Base-by-base conservation (phyloP, 352 stramenopile genomes). In the Stephanocyclus meneghinianus region DNA sequence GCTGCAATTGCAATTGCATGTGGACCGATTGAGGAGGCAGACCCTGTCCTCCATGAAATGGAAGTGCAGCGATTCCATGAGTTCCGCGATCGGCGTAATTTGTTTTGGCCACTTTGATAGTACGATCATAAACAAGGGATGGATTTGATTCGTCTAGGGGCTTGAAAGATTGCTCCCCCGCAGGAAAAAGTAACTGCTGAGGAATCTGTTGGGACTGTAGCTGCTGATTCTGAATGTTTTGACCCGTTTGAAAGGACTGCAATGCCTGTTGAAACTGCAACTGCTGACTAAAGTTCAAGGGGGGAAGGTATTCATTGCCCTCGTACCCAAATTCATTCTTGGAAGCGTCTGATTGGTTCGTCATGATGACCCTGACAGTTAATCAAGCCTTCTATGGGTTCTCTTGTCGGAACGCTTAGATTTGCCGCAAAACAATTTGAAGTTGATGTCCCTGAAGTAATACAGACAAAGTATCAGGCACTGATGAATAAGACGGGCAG, bases 71-170 rank as follows among this genome's bases (percentile, higher is more conserved):
- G 15, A 83, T 56, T 35, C 70, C 76, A 63, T 86, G 83, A 56
- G 74, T 69, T 30, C 81, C 84, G 62, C 82, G 80, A 78, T 88
- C 81, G 13, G 56, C 21, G 61, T 85, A 84, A 59, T 77, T 55
- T 10, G 59, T 82, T 76, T 89, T 90, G 5, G 78, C 75, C 45
- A 87, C 79, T 48, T 88, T 89, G 30, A 64, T 72, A n/a, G 76
- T 86, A 72, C 78, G 57, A 73, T 83, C 72, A 63, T 75, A 80
- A n/a, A 80, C 44, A 35, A 76, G 47, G 40, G 74, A 76, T 10
- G 74, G 71, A 26, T 70, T 66, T 13, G 56, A 59, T 35, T 65
- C 62, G 65, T 71, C 67, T 63, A 77, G 50, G 3, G 71, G 4
- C 8, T 48, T 13, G 55, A 29, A 26, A 57, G 37, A 32, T 73